Evolutionary conservation across 257 asterid species (phyloP).

Genomic region (Catharanthus roseus): DNA sequence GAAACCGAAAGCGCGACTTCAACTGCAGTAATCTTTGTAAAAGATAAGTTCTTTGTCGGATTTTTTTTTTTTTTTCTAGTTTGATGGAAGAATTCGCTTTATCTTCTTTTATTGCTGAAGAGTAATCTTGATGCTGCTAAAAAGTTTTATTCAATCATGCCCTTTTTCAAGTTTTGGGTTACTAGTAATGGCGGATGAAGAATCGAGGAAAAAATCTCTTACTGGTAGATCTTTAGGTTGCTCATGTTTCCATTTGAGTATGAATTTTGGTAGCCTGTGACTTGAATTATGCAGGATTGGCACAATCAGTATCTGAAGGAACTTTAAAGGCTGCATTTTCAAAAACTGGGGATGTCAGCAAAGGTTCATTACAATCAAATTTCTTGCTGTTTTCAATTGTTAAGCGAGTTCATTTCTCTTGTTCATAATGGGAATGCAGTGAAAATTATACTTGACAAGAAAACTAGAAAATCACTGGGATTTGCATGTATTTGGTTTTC

Average conservation of each 20-base stretch:
- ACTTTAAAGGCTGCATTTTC: constrained; percentile 36
- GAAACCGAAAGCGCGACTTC: constrained; percentile 22
- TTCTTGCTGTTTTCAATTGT: background rate
- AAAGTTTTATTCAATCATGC: background rate
- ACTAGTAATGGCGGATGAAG: background rate
- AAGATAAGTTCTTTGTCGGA: constrained; percentile 25
- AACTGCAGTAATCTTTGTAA: constrained; percentile 32
- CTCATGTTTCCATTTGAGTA: background rate
- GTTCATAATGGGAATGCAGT: constrained; percentile 26
- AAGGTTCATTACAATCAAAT: constrained; percentile 30
- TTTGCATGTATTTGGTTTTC: constrained; percentile 51
- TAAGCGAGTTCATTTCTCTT: constrained; percentile 3
- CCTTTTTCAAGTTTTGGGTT: background rate
- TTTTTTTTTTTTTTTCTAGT: too few species aligned
- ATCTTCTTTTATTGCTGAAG: background rate
- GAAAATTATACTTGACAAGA: constrained; percentile 38
- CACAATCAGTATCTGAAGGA: constrained; percentile 40
- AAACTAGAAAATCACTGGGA: constrained; percentile 45
- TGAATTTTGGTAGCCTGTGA: constrained; percentile 4
- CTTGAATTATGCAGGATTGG: constrained; percentile 36
- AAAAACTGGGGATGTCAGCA: constrained; percentile 42
- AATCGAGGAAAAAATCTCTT: background rate
- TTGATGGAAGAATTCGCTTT: background rate
- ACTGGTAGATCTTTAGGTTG: background rate
- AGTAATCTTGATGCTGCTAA: background rate